Percentiles rank a stretch among this genome's conserved stretches.
Conservation (phyloP, 2,329 filamentous ascomycete species). For the Cladosporium sp. region DNA sequence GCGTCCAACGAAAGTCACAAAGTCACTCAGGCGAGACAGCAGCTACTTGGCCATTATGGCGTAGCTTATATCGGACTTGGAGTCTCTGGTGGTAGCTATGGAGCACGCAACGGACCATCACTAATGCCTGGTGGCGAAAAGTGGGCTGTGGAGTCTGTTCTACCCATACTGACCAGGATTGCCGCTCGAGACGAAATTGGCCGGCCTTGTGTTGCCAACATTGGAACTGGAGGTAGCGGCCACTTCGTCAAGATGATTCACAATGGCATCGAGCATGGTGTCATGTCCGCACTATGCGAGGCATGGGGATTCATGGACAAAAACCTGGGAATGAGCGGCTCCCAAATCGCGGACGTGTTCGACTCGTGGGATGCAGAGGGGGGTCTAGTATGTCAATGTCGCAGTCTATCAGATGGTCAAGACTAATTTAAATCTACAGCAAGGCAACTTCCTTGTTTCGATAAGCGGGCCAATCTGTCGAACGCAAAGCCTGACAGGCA, state of each 20-base stretch:
- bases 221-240: constrained; percentile 52
- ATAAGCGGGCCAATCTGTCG: constrained; percentile 8
- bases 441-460: constrained; percentile 11
- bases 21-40: constrained; percentile 52
- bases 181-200: constrained; percentile 50
- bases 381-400: constrained; percentile 33
- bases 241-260: constrained; percentile 64
- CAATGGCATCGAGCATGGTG: constrained; percentile 59
- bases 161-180: constrained; percentile 51
- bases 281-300: constrained; percentile 54
- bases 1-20: constrained; percentile 56
- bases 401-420: not conserved
- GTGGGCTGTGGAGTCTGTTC: constrained; percentile 44
- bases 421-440: not conserved
- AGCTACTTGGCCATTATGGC: constrained; percentile 43
- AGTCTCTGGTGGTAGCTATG: constrained; percentile 57
- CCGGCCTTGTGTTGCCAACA: constrained; percentile 47
- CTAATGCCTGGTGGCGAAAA: constrained; percentile 53
- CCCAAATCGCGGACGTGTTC: constrained; percentile 52
- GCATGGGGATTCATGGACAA: constrained; percentile 52
- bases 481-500: constrained; percentile 20
- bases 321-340: constrained; percentile 46
- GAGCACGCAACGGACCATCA: constrained; percentile 52
- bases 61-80: constrained; percentile 55
- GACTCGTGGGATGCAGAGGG: constrained; percentile 50